Evolutionary conservation across 768 basidiomycete genomes (phyloP), one percentile per base, ranked within the genome.

Genomic region (Tricholoma sp.): DNA sequence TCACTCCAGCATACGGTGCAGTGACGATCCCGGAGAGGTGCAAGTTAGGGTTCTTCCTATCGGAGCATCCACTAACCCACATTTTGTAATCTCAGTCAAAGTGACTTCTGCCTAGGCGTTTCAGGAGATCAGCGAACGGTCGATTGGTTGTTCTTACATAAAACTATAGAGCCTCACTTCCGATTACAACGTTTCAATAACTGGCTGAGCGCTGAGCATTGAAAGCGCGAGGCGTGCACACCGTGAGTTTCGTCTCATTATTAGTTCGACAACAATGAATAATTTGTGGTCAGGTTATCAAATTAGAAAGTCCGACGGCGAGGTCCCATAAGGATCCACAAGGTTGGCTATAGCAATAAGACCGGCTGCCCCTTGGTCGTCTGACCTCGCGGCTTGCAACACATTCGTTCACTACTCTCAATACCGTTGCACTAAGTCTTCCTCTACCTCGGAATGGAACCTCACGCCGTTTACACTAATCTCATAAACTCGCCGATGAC

Each of bases 311-410:
- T 73, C 72, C 73, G 74, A 68, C 68, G 35, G 60, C 54, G 52
- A 66, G 69, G 69, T 75, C 74, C 68, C 68, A 69, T 70, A 75
- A 65, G 67, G 75, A 75, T 74, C 72, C 72, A 70, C 74, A 64
- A 63, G 58, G 60, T 57, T 57, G 59, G 58, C 57, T 52, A 56
- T 49, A 39, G 52, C 56, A 59, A 57, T 59, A 56, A 59, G 50
- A 57, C 46, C 32, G 52, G n/a, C 31, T 18, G 47, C n/a, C 27
- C 49, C 53, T 37, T 47, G 19, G 50, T 54, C 56, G 45, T 56
- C 56, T 52, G 43, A 50, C 55, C 46, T 56, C 35, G 43, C 54
- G 47, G 47, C 54, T 47, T 53, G 50, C 56, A 60, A 22, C 34
- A 22, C 54, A 31, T 58, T 54, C 19, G 35, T 53, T 49, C 49